Percentiles rank a stretch among this genome's conserved stretches.
Evolutionary conservation across 2,329 filamentous ascomycete genomes (phyloP).

Genomic region (Epichloe baconii): DNA sequence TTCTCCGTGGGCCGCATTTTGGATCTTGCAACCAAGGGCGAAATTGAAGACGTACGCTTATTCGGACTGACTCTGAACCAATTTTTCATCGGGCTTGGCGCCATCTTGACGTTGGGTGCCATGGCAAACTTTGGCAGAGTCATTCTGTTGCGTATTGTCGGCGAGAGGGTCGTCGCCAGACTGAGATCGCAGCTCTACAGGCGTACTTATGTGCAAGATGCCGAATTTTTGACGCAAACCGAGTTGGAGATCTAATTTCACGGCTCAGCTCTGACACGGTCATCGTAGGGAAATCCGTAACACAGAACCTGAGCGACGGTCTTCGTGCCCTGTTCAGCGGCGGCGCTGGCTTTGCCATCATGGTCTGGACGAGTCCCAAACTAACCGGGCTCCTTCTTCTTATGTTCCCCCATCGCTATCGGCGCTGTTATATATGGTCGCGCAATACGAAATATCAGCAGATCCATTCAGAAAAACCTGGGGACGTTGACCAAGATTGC

Average conservation of each 20-base stretch:
- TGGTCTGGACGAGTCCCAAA: constrained; percentile 91
- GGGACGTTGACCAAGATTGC: constrained; percentile 93
- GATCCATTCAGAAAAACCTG: constrained; percentile 86
- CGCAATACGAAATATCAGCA: constrained; percentile 75
- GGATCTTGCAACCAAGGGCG: constrained; percentile 71
- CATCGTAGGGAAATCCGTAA: constrained; percentile 97
- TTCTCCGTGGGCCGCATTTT: constrained; percentile 94
- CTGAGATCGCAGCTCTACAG: constrained; percentile 82
- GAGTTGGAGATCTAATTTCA: constrained; percentile 91
- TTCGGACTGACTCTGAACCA: constrained; percentile 77
- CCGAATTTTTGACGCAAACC: constrained; percentile 98
- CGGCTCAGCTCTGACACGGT: constrained; percentile 92
- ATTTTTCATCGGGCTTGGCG: constrained; percentile 73
- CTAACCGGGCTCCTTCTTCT: constrained; percentile 76
- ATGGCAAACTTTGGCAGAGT: constrained; percentile 89
- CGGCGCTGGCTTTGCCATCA: constrained; percentile 75
- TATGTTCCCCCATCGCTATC: constrained; percentile 81
- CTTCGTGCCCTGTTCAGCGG: constrained; percentile 82
- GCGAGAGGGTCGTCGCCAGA: constrained; percentile 84
- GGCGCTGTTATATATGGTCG: constrained; percentile 88
- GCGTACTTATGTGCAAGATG: constrained; percentile 90
- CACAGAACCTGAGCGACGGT: constrained; percentile 95
- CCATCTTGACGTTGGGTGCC: constrained; percentile 70
- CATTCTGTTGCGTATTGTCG: constrained; percentile 83
- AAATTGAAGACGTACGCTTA: constrained; percentile 52